Base-by-base conservation (phyloP, 78 protist species). In the Pigoraptor vietnamica region DNA sequence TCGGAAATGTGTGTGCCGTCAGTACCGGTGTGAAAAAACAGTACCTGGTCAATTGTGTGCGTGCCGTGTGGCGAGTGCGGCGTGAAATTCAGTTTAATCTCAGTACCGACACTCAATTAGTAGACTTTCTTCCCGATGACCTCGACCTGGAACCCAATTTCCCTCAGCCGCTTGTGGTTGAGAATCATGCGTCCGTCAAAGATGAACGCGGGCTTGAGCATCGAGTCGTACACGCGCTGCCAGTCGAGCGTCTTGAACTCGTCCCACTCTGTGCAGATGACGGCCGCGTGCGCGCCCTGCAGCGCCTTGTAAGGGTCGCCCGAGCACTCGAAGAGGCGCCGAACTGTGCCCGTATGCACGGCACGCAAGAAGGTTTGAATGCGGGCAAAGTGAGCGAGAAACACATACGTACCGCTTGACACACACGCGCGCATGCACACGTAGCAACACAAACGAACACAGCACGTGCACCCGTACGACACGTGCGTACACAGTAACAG, bases 221-320 rank as follows among this genome's bases (percentile, higher is more conserved):
- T 97, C 25, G 38, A 0, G 23, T 0, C 91, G 55, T 40, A 95
- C 29, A 96, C 29, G 67, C 55, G 34, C 56, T 1, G 19, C 88
- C 84, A 97, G 94, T 97, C 95, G 90, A 87, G 38, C 36, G 56
- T 34, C 91, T 91, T 88, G 94, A 98, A 98, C 94, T 95, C 98
- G 93, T 97, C 98, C 99, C 99, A 98, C 93, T 98, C 99, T 81
- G 99, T 98, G 37, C 94, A 14, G 83, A 98, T 48, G 32, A 89
- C 94, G 38, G 98, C 37, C 23, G 98, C 99, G 88, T 98, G 98
- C 37, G 98, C 94, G 14, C 89, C 98, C 79, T 93, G 6, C 32
- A 67, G 81, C 39, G 98, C 96, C 89, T 79, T 93, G 90, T 93
- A 93, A 29, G 96, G 91, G 81, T 87, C 89, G 36, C 0, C 0